Base-by-base conservation (phyloP, 2,329 filamentous ascomycete species). In the Alternaria sp. region DNA sequence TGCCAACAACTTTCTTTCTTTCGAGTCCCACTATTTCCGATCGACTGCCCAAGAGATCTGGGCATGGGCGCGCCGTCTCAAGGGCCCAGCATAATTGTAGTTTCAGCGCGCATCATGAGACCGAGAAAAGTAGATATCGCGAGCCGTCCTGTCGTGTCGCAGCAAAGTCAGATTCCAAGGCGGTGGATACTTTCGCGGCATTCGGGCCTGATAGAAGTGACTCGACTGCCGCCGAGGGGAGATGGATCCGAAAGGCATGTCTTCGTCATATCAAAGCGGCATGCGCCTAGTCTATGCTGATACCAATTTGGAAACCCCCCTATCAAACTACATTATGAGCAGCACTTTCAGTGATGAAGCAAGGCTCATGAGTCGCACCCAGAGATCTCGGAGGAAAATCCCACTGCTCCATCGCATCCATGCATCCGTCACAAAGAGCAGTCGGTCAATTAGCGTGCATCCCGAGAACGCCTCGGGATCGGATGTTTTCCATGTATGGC, bases 121-220 rank as follows among this genome's bases (percentile, higher is more conserved):
- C 57, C 52, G 18, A 56, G 46, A 44, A 24, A 18, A 46, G 57
- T 5, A 59, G 38, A 55, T 20, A 12, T 14, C 30, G 52, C 57
- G 52, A 59, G 38, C 52, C 57, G 57, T 32, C 38, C 32, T 34
- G 22, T 54, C 56, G 30, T 39, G 36, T 49, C 43, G 36, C 30
- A 55, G 51, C 24, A 39, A 30, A 51, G 20, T 24, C 5, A 14
- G 38, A 36, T 38, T 47, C 32, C 46, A 49, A 38, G 46, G 32
- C 36, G 46, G 46, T 43, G 54, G 54, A 43, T 28, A 20, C 28
- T 14, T 34, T 43, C 11, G 24, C 48, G 12, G 18, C 41, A 57
- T 34, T 46, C 41, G 32, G 41, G 47, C 55, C 36, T 24, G 26
- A 18, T 11, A 20, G 24, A 16, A 51, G 38, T 42, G 38, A 49